phyloP scores from a whole-genome alignment of 1,284 basidiomycete species.

The Porogramme epimiltina region DNA sequence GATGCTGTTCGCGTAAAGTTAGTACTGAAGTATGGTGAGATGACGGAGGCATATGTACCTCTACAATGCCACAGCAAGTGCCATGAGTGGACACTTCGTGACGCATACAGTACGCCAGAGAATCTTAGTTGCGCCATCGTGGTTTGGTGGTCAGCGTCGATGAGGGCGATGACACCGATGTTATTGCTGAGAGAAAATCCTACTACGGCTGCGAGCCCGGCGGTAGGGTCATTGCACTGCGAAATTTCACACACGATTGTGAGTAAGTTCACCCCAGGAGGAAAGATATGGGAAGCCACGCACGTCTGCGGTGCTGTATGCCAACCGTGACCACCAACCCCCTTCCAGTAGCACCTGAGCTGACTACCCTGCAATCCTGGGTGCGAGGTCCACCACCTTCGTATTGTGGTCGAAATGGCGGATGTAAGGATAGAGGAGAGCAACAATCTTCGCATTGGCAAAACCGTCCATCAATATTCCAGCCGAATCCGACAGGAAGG shows the following conservation, averaged over 20 bases:
- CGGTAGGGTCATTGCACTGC: conserved; percentile 21
- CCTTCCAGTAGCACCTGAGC: conserved; percentile 30
- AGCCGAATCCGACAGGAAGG: conserved; percentile 35
- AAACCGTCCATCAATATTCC: conserved; percentile 34
- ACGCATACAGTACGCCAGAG: conserved; percentile 15
- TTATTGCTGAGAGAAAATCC: conserved; percentile 31
- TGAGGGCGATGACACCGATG: conserved; percentile 42
- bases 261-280: neutral
- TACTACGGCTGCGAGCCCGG: conserved; percentile 41
- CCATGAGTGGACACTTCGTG: too few relatives aligned
- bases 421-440: conserved; percentile 11
- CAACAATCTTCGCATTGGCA: conserved; percentile 17
- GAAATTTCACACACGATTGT: conserved; percentile 16
- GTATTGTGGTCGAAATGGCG: conserved; percentile 32
- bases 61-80: too few relatives aligned
- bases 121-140: conserved; percentile 29
- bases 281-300: neutral
- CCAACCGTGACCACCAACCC: conserved; percentile 37
- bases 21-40: too few relatives aligned
- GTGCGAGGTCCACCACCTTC: conserved; percentile 40
- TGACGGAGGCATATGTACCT: too few relatives aligned
- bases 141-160: conserved; percentile 42
- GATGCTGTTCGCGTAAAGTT: too few relatives aligned
- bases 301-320: conserved; percentile 7
- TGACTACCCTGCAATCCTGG: conserved; percentile 39